Evolutionary conservation across 73 alveolate species (phyloP), one percentile per base, ranked within the genome.

Genomic region (Paramecium pentaurelia): DNA sequence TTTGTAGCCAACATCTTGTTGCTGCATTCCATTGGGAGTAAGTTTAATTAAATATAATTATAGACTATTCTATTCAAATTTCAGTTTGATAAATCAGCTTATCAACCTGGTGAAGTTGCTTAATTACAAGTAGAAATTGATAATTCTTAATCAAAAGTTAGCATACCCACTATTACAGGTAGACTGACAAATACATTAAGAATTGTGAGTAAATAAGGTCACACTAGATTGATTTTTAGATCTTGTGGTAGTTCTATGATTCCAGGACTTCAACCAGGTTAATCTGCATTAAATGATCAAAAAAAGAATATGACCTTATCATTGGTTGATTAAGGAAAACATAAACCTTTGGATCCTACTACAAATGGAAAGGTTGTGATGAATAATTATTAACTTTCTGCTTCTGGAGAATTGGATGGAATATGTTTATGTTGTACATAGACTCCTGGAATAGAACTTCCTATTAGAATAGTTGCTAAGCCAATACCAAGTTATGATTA

Each of bases 1-100:
- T 25, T 45, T 49, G 4, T 27, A 80, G 28, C 71, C 75, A 3
- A 80, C 77, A 22, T 22, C 73, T 5, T 80, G 47, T 36, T 80
- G 91, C 25, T 80, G 91, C 7, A 80, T 80, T 18, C 75, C 91
- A 6, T 3, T 32, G 58, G 91, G 91, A 44, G 91, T 80, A 80
- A 45, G 54, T 80, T 45, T 12, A 49, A 34, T 20, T n/a, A 16
- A 32, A 10, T 45, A 32, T 38, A 2, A 14, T 7, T 6, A 2
- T 45, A 80, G 71, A 80, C 58, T 3, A 42, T 27, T 16, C 30
- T 9, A 30, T 60, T 40, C 25, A 60, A 71, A 38, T 80, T 34
- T 80, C 58, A 47, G 32, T 80, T 80, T 80, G 91, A 80, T 80
- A 80, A 80, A 47, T 44, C 49, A 40, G 75, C 75, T 9, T 80